These are phyloP conservation scores for Gamsiella multidivaricata DNA, from an alignment of 192 early-diverging fungal species.

Conservation along the genomic window DNA sequence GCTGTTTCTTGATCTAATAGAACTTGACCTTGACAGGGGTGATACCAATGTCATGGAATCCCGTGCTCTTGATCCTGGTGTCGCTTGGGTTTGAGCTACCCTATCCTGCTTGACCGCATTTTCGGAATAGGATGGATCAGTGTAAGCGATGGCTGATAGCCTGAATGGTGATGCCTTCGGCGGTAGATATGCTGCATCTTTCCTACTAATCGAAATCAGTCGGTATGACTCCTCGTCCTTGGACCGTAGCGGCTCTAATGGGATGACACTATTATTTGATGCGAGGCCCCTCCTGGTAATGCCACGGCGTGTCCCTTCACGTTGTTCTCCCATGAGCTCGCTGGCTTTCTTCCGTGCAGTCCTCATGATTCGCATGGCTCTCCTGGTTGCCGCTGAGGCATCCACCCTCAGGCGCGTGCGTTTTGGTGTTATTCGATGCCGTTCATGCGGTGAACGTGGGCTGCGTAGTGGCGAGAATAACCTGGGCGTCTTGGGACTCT, in stretches of 20 bases:
- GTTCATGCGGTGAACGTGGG: constrained; percentile 36
- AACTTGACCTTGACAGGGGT: constrained; percentile 1
- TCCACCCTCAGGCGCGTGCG: constrained; percentile 23
- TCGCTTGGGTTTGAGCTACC: neutral
- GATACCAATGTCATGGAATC: constrained; percentile 39
- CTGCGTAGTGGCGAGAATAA: neutral
- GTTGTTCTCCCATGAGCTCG: too few relatives aligned
- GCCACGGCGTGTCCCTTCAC: too few relatives aligned
- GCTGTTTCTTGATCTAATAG: neutral
- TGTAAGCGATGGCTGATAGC: too few relatives aligned
- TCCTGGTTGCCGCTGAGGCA: constrained; percentile 33
- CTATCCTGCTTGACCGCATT: neutral
- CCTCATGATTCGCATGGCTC: constrained; percentile 9
- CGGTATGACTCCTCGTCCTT: too few relatives aligned
- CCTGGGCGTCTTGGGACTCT: constrained; percentile 21
- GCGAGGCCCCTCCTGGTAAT: too few relatives aligned
- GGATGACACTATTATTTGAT: too few relatives aligned
- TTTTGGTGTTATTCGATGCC: constrained; percentile 22
- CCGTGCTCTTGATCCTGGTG: constrained; percentile 21
- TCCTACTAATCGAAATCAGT: too few relatives aligned
- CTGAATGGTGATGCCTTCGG: too few relatives aligned
- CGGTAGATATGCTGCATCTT: too few relatives aligned
- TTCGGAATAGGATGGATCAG: neutral
- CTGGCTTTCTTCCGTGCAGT: neutral
- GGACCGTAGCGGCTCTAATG: too few relatives aligned